Evolutionary conservation across 768 basidiomycete species (phyloP).

Genomic region (Grammothele lineata): DNA sequence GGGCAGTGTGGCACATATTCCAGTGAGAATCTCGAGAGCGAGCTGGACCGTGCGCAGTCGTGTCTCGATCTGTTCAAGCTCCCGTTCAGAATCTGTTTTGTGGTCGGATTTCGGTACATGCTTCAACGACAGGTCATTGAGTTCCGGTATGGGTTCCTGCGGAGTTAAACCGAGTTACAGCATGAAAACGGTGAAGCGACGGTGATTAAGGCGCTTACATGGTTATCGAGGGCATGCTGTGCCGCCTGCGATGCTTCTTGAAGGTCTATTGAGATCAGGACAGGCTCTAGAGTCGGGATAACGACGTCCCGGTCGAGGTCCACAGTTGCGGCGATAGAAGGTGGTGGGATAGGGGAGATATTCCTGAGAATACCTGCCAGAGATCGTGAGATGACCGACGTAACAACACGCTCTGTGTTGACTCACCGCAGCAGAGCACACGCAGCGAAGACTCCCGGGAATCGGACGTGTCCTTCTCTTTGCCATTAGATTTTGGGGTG

Average conservation of each 20-base stretch:
- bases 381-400: no score
- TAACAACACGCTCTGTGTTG: no score
- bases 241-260: slow-evolving; percentile 44
- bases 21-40: slow-evolving; percentile 85
- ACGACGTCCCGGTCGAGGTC: slow-evolving; percentile 72
- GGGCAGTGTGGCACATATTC: slow-evolving; percentile 82
- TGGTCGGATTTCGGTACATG: slow-evolving; percentile 74
- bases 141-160: slow-evolving; percentile 46
- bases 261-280: slow-evolving; percentile 58
- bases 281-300: slow-evolving; percentile 64
- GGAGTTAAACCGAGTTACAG: not conserved
- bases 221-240: slow-evolving; percentile 45
- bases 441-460: slow-evolving; percentile 50
- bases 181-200: slow-evolving; percentile 2
- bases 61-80: slow-evolving; percentile 70
- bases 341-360: slow-evolving; percentile 70
- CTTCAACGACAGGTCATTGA: slow-evolving; percentile 58
- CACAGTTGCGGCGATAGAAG: slow-evolving; percentile 52
- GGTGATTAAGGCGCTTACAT: slow-evolving; percentile 35
- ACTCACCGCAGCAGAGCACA: slow-evolving; percentile 66
- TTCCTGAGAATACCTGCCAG: slow-evolving; percentile 76
- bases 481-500: slow-evolving; percentile 28
- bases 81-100: slow-evolving; percentile 59
- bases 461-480: slow-evolving; percentile 41
- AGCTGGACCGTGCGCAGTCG: slow-evolving; percentile 71